Evolutionary conservation across 2,329 filamentous ascomycete genomes (phyloP).

Genomic region (Chalaropsis thielavioides): DNA sequence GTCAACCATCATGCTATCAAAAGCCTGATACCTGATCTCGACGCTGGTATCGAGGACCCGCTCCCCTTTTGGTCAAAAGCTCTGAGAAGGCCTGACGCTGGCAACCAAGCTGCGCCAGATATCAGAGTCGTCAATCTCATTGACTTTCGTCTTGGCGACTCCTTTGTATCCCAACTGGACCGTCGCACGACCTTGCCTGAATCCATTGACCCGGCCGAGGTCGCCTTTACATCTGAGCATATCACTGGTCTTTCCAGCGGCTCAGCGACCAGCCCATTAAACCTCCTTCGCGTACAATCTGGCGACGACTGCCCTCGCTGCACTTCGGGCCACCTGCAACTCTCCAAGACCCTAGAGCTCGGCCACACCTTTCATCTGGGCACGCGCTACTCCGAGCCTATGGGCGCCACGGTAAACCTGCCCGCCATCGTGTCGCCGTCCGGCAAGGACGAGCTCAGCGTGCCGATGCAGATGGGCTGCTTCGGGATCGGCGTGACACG

Average conservation of each 20-base stretch:
- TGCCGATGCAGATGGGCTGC: conserved; percentile 81
- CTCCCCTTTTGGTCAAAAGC: conserved; percentile 37
- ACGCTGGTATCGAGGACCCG: conserved; percentile 52
- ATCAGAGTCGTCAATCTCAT: conserved; percentile 25
- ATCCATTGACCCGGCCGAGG: background rate
- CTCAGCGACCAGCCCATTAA: conserved; percentile 26
- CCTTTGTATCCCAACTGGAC: background rate
- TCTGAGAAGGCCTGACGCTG: conserved; percentile 19
- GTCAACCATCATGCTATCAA: conserved; percentile 49
- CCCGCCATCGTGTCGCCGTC: conserved; percentile 19
- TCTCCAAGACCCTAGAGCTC: conserved; percentile 68
- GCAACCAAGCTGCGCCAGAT: background rate
- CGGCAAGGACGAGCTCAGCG: conserved; percentile 19
- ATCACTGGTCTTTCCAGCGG: background rate
- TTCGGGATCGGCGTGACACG: conserved; percentile 90
- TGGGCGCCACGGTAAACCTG: conserved; percentile 47
- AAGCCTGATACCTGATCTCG: conserved; percentile 48
- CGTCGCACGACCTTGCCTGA: background rate
- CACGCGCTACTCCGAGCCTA: conserved; percentile 66
- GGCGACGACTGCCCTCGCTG: conserved; percentile 67
- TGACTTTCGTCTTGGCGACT: conserved; percentile 21
- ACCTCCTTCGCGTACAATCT: conserved; percentile 48
- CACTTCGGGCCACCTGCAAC: conserved; percentile 42
- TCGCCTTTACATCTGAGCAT: background rate
- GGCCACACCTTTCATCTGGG: conserved; percentile 93